Percentiles rank a stretch among this genome's conserved stretches.
Evolutionary conservation across 257 asterid genomes (phyloP).

Genomic region (Fraxinus excelsior): DNA sequence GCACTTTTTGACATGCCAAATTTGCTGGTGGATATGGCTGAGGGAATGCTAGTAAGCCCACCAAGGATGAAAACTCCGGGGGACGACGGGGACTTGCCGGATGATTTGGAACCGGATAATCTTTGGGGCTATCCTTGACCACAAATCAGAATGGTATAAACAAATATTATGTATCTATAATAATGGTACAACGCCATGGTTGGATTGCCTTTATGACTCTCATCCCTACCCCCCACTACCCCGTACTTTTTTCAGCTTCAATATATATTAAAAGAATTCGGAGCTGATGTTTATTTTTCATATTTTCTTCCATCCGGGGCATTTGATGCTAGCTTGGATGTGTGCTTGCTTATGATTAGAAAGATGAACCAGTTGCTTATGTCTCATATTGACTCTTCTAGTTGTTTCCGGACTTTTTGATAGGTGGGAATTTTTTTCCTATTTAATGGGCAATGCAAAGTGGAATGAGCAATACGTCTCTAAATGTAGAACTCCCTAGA

Average conservation of each 20-base stretch:
- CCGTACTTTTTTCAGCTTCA: not conserved
- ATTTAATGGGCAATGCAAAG: not conserved
- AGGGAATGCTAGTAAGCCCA: constrained; percentile 65
- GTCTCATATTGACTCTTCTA: not conserved
- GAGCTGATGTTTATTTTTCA: not conserved
- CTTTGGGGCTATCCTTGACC: constrained; percentile 46
- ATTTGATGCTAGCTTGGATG: not conserved
- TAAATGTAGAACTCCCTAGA: too few relatives aligned
- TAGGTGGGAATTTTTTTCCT: not conserved
- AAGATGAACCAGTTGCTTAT: not conserved
- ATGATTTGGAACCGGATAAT: constrained; percentile 26
- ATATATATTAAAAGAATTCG: not conserved
- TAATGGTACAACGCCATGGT: not conserved
- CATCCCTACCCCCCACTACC: not conserved
- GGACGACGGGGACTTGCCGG: constrained; percentile 32
- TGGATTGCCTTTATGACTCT: not conserved
- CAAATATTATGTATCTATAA: not conserved
- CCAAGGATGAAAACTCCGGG: constrained; percentile 34
- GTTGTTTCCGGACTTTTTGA: too few relatives aligned
- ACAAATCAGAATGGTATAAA: not conserved
- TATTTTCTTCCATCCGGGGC: not conserved
- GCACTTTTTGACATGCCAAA: constrained; percentile 55
- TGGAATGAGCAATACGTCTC: not conserved
- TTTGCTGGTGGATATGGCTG: constrained; percentile 62
- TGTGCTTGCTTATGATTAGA: not conserved